Evolutionary conservation across 129 eudicot species (phyloP).

Genomic region (Daucus carota): DH1_v3.0 NC_030383.2:43232501-43233000

Average conservation of each 20-base stretch:
- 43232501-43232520: background rate
- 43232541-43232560: background rate
- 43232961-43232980: background rate
- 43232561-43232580: conserved; percentile 1
- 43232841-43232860: background rate
- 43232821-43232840: conserved; percentile 3
- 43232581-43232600: background rate
- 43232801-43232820: background rate
- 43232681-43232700: background rate
- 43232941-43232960: background rate
- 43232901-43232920: background rate
- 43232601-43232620: background rate
- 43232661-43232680: background rate
- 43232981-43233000: background rate
- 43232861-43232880: background rate
- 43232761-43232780: background rate
- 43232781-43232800: background rate
- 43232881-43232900: background rate
- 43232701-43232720: background rate
- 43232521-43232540: background rate
- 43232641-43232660: background rate
- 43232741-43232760: background rate
- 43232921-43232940: background rate
- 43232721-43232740: background rate
- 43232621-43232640: background rate